phyloP scores from a whole-genome alignment of 2,329 filamentous ascomycete species.

The Aspergillus cejpii region DNA sequence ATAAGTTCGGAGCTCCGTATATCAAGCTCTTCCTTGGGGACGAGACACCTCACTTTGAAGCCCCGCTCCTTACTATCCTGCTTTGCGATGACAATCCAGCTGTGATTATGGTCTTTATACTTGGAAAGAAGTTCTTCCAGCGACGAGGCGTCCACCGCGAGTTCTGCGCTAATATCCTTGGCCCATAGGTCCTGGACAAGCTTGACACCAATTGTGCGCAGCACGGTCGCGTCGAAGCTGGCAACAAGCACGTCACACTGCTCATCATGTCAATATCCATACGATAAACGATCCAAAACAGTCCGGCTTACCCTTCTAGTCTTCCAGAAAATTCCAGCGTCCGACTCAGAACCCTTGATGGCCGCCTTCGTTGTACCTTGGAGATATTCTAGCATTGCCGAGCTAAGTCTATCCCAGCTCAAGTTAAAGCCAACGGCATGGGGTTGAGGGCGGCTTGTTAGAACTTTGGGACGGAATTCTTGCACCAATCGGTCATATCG shows the following conservation, averaged over 20 bases:
- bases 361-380: slow-evolving; percentile 48
- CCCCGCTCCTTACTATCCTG: slow-evolving; percentile 50
- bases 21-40: slow-evolving; percentile 74
- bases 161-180: slow-evolving; percentile 78
- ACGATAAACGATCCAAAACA: neutral
- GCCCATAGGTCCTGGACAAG: slow-evolving; percentile 74
- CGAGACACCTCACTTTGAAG: slow-evolving; percentile 71
- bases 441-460: slow-evolving; percentile 56
- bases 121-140: slow-evolving; percentile 64
- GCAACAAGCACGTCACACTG: slow-evolving; percentile 85
- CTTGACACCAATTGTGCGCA: slow-evolving; percentile 69
- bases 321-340: slow-evolving; percentile 54
- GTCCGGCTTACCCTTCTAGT: slow-evolving; percentile 53
- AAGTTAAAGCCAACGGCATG: slow-evolving; percentile 91
- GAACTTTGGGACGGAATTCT: slow-evolving; percentile 67
- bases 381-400: slow-evolving; percentile 51
- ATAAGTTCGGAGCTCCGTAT: slow-evolving; percentile 66
- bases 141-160: slow-evolving; percentile 71
- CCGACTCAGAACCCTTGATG: slow-evolving; percentile 64
- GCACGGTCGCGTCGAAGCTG: slow-evolving; percentile 70
- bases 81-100: slow-evolving; percentile 85
- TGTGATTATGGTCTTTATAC: slow-evolving; percentile 69
- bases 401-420: slow-evolving; percentile 74
- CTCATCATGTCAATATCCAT: slow-evolving; percentile 9
- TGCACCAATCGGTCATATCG: slow-evolving; percentile 86